These are phyloP conservation scores for Sanghuangporus baumii DNA, from an alignment of 1,284 basidiomycete species.

Conservation along the genomic window DNA sequence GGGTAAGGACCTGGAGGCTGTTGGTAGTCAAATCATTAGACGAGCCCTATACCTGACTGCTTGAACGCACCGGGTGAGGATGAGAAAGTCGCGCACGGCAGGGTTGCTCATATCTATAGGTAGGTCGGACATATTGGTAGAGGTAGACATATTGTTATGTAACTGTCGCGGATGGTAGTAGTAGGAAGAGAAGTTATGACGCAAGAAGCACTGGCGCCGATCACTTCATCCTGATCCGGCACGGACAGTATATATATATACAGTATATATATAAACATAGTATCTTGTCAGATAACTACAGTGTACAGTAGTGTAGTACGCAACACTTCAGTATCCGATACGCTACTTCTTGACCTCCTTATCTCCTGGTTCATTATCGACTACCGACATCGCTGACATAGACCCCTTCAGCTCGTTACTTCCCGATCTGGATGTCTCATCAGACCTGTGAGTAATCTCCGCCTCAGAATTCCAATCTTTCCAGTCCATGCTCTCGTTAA, in stretches of 20 bases:
- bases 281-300: not conserved
- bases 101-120: slow-evolving; percentile 47
- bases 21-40: not conserved
- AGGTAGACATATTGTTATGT: not conserved
- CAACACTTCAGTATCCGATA: not conserved
- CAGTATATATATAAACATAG: no score
- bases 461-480: not conserved
- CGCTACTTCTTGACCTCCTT: no score
- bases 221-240: not conserved
- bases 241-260: no score
- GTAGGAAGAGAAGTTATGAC: not conserved
- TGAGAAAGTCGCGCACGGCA: slow-evolving; percentile 48
- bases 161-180: not conserved
- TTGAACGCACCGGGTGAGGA: slow-evolving; percentile 42
- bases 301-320: not conserved
- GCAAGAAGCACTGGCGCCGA: not conserved
- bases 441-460: not conserved
- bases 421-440: not conserved
- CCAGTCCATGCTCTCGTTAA: not conserved
- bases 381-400: no score
- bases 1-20: slow-evolving; percentile 73
- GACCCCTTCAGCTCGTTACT: no score
- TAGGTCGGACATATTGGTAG: slow-evolving; percentile 17
- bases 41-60: not conserved
- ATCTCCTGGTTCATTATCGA: no score